Evolutionary conservation across 2,329 filamentous ascomycete genomes (phyloP).

Genomic region (Fusarium denticulatum): DNA sequence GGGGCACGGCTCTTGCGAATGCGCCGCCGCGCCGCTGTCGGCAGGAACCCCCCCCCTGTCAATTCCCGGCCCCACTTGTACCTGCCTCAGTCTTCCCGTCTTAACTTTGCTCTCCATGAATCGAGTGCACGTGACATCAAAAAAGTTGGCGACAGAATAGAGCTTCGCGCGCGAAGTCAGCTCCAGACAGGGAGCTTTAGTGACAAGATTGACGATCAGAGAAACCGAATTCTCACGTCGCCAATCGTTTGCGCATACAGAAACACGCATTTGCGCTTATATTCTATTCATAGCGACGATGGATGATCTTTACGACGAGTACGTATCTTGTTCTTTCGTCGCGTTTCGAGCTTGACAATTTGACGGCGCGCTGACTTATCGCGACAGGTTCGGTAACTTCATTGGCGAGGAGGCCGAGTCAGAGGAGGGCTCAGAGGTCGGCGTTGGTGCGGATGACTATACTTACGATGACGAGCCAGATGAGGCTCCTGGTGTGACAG

Average conservation of each 20-base stretch:
- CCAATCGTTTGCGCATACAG: constrained; percentile 26
- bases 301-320: constrained; percentile 99
- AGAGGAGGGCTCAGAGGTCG: constrained; percentile 84
- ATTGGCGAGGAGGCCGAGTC: constrained; percentile 90
- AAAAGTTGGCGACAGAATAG: constrained; percentile 42
- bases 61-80: constrained; percentile 34
- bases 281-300: constrained; percentile 57
- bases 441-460: constrained; percentile 78
- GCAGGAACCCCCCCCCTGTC: constrained; percentile 29
- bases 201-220: constrained; percentile 36
- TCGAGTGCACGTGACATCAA: constrained; percentile 43
- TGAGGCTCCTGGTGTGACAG: constrained; percentile 69
- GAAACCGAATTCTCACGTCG: constrained; percentile 32
- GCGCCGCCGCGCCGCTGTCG: constrained; percentile 43
- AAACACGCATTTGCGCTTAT: constrained; percentile 22
- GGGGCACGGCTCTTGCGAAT: constrained; percentile 41
- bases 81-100: constrained; percentile 17
- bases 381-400: constrained; percentile 90
- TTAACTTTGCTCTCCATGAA: neutral
- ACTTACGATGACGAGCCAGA: constrained; percentile 82
- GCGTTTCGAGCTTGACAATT: constrained; percentile 15
- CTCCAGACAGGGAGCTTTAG: constrained; percentile 19
- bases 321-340: constrained; percentile 4
- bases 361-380: constrained; percentile 34
- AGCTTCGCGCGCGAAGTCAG: constrained; percentile 40